Conservation (phyloP, 2,329 filamentous ascomycete species). For the Curvularia eragrostidis region DNA sequence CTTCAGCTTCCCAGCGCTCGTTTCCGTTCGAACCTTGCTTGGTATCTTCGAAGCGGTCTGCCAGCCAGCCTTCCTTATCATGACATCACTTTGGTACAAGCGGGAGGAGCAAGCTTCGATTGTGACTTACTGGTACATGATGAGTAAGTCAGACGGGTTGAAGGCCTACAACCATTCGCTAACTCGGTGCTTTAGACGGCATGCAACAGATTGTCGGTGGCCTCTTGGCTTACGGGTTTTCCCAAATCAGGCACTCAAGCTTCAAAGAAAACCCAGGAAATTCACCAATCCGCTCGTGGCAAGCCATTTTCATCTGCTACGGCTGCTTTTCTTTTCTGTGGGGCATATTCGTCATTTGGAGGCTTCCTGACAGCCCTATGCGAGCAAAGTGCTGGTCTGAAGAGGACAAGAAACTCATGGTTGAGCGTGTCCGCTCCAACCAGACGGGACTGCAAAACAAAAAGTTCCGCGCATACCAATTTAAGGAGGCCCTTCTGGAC, state of each 20-base stretch:
- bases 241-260: constrained; percentile 31
- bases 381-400: constrained; percentile 72
- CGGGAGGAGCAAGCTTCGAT: constrained; percentile 70
- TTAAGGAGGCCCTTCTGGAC: constrained; percentile 66
- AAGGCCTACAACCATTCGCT: neutral
- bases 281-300: constrained; percentile 68
- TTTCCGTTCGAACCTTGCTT: constrained; percentile 68
- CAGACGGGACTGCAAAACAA: constrained; percentile 57
- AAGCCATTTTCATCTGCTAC: constrained; percentile 71
- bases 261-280: constrained; percentile 26
- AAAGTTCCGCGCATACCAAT: constrained; percentile 60
- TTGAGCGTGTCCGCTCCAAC: constrained; percentile 56
- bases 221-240: constrained; percentile 64
- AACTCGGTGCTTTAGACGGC: constrained; percentile 54
- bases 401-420: constrained; percentile 66
- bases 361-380: constrained; percentile 68
- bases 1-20: constrained; percentile 65
- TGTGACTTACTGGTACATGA: constrained; percentile 76
- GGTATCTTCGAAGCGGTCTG: constrained; percentile 75
- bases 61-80: constrained; percentile 71
- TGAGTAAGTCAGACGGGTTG: constrained; percentile 55
- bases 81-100: constrained; percentile 75
- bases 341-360: constrained; percentile 62
- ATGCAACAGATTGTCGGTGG: constrained; percentile 75
- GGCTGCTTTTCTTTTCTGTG: constrained; percentile 69